Conservation (phyloP, 306 rosid genomes). For the Casuarina glauca region DNA sequence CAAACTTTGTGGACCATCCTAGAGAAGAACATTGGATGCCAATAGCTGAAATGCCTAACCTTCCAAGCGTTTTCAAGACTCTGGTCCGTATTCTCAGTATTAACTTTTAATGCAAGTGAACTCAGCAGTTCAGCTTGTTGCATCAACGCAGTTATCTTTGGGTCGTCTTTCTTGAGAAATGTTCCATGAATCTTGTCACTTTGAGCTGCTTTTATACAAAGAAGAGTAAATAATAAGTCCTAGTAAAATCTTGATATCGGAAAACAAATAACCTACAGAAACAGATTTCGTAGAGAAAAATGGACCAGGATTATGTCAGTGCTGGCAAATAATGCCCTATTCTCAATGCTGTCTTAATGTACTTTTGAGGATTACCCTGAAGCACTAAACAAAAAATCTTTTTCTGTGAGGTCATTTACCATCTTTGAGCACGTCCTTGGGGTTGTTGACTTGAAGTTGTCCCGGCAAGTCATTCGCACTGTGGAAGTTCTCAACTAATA, state of each 20-base stretch:
- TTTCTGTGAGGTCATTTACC: constrained; percentile 47
- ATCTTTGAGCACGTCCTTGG: constrained; percentile 40
- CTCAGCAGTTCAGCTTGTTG: constrained; percentile 95
- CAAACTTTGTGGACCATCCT: constrained; percentile 5
- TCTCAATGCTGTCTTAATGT: constrained; percentile 11
- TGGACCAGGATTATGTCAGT: constrained; percentile 25
- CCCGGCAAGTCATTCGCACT: constrained; percentile 48
- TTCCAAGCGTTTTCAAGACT: constrained; percentile 99
- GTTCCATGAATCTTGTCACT: constrained; percentile 62
- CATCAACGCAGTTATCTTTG: constrained; percentile 72
- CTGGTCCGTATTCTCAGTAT: constrained; percentile 79
- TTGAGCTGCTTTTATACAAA: constrained; percentile 47
- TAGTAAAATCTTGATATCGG: not conserved
- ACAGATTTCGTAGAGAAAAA: constrained; percentile 11
- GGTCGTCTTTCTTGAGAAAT: constrained; percentile 88
- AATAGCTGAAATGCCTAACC: constrained; percentile 53
- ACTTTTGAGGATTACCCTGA: constrained; percentile 21
- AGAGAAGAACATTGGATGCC: constrained; percentile 18
- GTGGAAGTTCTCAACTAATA: constrained; percentile 71
- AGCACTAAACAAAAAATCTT: constrained; percentile 20
- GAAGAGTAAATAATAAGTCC: constrained; percentile 24
- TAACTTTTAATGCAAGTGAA: constrained; percentile 84
- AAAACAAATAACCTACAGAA: constrained; percentile 12
- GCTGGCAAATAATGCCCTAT: constrained; percentile 15
- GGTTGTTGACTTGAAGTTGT: constrained; percentile 44